phyloP scores from a whole-genome alignment of 371 early-diverging fungal genomes.

The Mortierella sp. region DNA sequence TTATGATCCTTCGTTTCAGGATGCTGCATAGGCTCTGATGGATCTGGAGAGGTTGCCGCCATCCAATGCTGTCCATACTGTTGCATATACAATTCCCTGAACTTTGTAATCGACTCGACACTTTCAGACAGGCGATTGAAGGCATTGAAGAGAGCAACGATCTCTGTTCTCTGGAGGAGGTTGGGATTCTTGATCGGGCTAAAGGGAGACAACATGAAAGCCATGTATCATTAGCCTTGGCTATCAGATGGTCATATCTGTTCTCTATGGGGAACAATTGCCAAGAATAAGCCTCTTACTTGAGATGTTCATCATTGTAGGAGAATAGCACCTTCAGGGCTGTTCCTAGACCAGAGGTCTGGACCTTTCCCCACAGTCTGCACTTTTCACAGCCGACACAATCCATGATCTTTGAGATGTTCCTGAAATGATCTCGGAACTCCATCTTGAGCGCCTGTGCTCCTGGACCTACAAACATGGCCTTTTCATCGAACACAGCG shows the following conservation, averaged over 20 bases:
- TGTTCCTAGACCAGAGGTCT: constrained; percentile 61
- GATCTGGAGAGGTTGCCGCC: not conserved
- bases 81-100: constrained; percentile 75
- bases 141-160: constrained; percentile 93
- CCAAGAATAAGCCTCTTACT: too few relatives aligned
- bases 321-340: constrained; percentile 71
- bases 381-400: constrained; percentile 99
- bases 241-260: too few relatives aligned
- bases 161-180: constrained; percentile 78
- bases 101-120: constrained; percentile 71
- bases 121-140: constrained; percentile 88
- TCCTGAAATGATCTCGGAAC: constrained; percentile 93
- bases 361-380: constrained; percentile 96
- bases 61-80: not conserved
- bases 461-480: constrained; percentile 78
- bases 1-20: too few relatives aligned
- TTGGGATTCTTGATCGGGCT: constrained; percentile 63
- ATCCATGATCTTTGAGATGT: constrained; percentile 97
- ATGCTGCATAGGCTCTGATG: not conserved
- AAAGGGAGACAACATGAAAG: constrained; percentile 59
- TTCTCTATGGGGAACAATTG: too few relatives aligned
- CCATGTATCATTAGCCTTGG: too few relatives aligned
- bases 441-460: constrained; percentile 73
- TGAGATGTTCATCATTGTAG: constrained; percentile 74
- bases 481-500: constrained; percentile 89